These are phyloP conservation scores for Pyricularia pennisetigena DNA, from an alignment of 2,329 filamentous ascomycete species.

Conservation along the genomic window DNA sequence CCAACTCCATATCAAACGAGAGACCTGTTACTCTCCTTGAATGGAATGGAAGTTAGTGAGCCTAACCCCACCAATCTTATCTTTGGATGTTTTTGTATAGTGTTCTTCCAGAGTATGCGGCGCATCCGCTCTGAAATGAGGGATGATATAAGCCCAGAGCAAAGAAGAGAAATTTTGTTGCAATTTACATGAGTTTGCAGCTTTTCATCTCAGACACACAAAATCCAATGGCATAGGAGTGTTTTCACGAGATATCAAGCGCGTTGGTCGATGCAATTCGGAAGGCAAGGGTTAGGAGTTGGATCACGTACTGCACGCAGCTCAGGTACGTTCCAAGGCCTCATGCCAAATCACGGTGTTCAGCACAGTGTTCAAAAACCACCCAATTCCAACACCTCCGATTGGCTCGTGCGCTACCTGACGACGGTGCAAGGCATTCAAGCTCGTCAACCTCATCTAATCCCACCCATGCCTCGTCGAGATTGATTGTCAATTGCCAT, in stretches of 20 bases:
- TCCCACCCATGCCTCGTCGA: neutral
- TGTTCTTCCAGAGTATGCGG: neutral
- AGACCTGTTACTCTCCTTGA: neutral
- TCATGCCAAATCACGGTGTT: neutral
- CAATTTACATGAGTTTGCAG: neutral
- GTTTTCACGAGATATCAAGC: neutral
- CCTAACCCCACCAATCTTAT: neutral
- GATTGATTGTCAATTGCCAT: neutral
- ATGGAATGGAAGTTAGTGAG: neutral
- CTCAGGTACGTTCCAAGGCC: no score
- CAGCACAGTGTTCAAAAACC: neutral
- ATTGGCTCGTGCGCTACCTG: neutral
- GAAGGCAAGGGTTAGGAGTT: neutral
- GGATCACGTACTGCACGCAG: no score
- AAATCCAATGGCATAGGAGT: neutral
- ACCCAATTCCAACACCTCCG: neutral
- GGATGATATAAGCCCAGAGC: neutral
- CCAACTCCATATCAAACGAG: neutral
- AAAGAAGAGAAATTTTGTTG: neutral
- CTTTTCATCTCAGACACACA: neutral
- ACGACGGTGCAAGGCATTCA: neutral
- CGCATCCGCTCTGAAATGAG: neutral
- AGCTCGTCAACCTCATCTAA: neutral
- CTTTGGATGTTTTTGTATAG: neutral
- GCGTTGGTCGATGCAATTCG: neutral